Conservation (phyloP, 257 asterid genomes). For the Solanum dulcamara region DNA sequence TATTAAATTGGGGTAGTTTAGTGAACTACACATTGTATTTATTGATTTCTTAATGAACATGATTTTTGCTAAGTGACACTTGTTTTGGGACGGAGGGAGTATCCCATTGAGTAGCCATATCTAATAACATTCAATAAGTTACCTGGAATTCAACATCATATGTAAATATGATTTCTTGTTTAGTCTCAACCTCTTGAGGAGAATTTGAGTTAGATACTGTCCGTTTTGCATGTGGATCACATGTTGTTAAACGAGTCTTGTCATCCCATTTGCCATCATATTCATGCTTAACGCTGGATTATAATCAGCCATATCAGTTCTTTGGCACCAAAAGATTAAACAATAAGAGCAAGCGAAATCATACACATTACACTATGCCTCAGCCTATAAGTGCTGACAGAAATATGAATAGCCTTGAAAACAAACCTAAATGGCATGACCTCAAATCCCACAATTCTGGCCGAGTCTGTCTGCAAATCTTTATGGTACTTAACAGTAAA, state of each 20-base stretch:
- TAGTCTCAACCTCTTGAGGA: constrained; percentile 62
- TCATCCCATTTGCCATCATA: constrained; percentile 44
- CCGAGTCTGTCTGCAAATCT: constrained; percentile 47
- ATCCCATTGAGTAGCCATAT: background rate
- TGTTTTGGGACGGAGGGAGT: background rate
- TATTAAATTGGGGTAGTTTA: background rate
- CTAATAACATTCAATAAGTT: background rate
- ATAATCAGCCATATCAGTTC: background rate
- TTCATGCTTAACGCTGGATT: constrained; percentile 53
- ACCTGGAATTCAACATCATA: constrained; percentile 65
- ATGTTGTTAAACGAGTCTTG: constrained; percentile 42
- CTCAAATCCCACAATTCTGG: constrained; percentile 77
- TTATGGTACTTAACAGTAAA: constrained; percentile 62
- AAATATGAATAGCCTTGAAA: background rate
- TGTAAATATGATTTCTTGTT: constrained; percentile 60
- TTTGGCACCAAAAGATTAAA: background rate
- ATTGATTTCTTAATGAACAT: background rate
- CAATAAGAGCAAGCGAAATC: background rate
- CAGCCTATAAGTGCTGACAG: background rate
- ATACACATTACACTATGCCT: background rate
- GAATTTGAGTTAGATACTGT: constrained; percentile 41
- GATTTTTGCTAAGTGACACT: background rate
- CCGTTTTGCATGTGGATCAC: constrained; percentile 53
- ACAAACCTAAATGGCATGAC: constrained; percentile 57
- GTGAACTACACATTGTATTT: background rate